A percentile compares a stretch with the other conserved stretches of the same genome.
These are phyloP conservation scores for Argentina anserina DNA, from an alignment of 306 rosid genomes.

Conservation along the genomic window DNA sequence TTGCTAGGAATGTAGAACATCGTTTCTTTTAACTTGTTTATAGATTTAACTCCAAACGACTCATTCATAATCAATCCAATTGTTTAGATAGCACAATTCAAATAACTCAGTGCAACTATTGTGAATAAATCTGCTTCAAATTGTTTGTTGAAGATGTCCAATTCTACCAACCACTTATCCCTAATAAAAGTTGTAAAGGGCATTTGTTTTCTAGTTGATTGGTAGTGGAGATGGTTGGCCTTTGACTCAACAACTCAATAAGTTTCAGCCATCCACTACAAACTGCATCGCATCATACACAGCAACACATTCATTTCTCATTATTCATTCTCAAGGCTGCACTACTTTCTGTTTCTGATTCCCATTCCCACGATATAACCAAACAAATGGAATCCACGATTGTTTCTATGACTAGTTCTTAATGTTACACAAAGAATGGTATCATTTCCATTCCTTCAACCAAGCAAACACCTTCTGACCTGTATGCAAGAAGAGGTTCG, in stretches of 20 bases:
- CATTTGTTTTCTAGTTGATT: neutral
- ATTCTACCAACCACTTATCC: neutral
- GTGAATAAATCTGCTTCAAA: neutral
- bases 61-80: slow-evolving; percentile 25
- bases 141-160: neutral
- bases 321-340: neutral
- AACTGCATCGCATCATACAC: neutral
- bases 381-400: neutral
- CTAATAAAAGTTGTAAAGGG: neutral
- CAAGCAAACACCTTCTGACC: neutral
- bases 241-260: neutral
- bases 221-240: slow-evolving; percentile 2
- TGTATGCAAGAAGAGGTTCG: neutral
- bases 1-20: slow-evolving; percentile 41
- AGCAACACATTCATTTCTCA: neutral
- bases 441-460: neutral
- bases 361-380: neutral
- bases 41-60: slow-evolving; percentile 42
- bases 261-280: neutral
- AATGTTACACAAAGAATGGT: neutral
- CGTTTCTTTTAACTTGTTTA: slow-evolving; percentile 47
- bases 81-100: slow-evolving; percentile 20
- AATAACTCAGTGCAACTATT: neutral
- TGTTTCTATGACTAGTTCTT: neutral
- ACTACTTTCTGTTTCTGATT: neutral